Evolutionary conservation across 2,329 filamentous ascomycete species (phyloP), one percentile per base, ranked within the genome.

Genomic region (Alternaria ethzedia): DNA sequence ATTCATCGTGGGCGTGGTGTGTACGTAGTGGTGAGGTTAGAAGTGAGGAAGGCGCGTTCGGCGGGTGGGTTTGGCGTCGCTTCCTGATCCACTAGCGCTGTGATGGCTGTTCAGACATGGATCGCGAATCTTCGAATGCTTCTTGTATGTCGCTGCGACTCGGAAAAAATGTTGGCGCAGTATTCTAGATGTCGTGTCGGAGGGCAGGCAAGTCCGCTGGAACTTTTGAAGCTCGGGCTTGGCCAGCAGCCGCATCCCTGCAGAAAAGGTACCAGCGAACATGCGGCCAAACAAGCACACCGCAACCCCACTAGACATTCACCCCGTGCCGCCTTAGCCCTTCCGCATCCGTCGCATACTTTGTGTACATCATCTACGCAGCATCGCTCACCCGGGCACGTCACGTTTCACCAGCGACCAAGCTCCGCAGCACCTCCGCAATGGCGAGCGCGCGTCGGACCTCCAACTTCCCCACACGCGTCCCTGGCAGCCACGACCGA

Each of bases 1-100:
- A 79, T 99, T 97, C 96, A 99, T 99, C 26, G 70, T 83, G 74
- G 32, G 17, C 15, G 45, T n/a, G 9, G 17, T 47, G 25, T 50
- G 36, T 36, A 23, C 21, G n/a, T 23, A 2, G 41, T 41, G 43
- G n/a, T 25, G 26, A 32, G 52, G 23, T 50, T 49, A 58, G 59
- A 57, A 45, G 46, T 59, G n/a, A 45, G 44, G 57, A 65, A 64
- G 64, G 57, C 49, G 57, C 64, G 57, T 43, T 57, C 25, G 10
- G 23, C 45, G 49, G 26, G 17, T 52, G 30, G 15, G 21, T 9
- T 52, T 2, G 26, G 25, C 1, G 57, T 36, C 20, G 49, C 12
- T 15, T 54, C 13, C 8, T 54, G 7, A 15, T 55, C 32, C 17
- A 26, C 49, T 51, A 32, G 45, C 21, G 52, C 32, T 43, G 50